Percentiles rank a stretch among this genome's conserved stretches.
Evolutionary conservation across 2,329 filamentous ascomycete species (phyloP).

Genomic region (Monilinia aucupariae): DNA sequence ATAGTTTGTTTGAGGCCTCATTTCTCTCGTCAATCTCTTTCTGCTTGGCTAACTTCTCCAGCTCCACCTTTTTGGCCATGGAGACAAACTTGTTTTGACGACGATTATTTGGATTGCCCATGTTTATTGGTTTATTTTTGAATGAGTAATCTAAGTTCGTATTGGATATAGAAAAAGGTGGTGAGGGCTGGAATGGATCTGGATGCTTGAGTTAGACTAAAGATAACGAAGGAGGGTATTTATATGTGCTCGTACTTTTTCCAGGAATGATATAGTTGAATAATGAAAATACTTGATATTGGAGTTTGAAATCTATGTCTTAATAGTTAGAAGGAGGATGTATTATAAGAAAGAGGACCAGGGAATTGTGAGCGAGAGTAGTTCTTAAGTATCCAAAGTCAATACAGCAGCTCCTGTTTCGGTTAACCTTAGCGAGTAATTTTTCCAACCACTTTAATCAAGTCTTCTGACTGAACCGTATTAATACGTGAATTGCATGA

Average conservation of each 20-base stretch:
- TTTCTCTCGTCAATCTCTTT: not conserved
- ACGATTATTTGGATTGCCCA: not conserved
- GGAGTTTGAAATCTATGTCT: not conserved
- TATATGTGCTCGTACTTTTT: not conserved
- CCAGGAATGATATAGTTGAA: not conserved
- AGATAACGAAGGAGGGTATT: not conserved
- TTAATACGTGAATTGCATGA: not conserved
- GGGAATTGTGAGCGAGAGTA: not conserved
- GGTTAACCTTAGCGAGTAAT: not conserved
- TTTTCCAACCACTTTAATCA: not conserved
- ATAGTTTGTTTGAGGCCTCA: not conserved
- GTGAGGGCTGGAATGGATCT: not conserved
- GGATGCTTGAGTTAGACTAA: not conserved
- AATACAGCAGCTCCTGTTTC: not conserved
- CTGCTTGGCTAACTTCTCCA: not conserved
- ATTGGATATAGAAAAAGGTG: not conserved
- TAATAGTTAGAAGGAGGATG: not conserved
- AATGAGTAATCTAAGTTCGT: not conserved
- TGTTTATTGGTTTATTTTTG: not conserved
- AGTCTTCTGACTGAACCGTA: not conserved
- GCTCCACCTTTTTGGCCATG: not conserved
- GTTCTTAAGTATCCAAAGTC: not conserved
- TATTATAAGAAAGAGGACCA: not conserved
- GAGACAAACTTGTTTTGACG: not conserved
- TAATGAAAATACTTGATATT: not conserved